These are phyloP conservation scores for Selaginella moellendorffii DNA, from an alignment of 75 land plant species.

Conservation along the genomic window DNA sequence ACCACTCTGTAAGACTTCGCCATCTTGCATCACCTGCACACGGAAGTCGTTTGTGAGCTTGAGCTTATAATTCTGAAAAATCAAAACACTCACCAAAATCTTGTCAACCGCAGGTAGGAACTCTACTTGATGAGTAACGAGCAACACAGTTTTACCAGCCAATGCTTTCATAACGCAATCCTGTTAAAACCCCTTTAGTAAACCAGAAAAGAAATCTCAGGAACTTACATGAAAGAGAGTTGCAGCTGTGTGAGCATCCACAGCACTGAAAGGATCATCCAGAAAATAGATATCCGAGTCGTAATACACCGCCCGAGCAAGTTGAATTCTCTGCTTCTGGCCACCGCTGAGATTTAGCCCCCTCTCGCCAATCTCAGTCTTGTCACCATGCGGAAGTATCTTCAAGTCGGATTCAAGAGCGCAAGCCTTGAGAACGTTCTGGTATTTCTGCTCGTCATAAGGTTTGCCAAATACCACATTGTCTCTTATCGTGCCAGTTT, in stretches of 20 bases:
- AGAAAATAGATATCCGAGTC: conserved; percentile 7
- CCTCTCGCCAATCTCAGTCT: conserved; percentile 5
- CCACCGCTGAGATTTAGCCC: conserved; percentile 3
- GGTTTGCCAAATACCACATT: conserved; percentile 1
- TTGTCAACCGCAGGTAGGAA: conserved; percentile 6
- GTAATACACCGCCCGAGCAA: background rate
- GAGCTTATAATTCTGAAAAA: background rate
- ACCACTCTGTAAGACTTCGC: background rate
- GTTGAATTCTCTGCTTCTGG: conserved; percentile 8
- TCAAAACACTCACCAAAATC: background rate
- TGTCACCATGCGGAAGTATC: background rate
- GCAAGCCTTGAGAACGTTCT: background rate
- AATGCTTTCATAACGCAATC: conserved; percentile 5
- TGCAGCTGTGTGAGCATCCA: conserved; percentile 6
- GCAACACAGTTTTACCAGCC: conserved; percentile 1
- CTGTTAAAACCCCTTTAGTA: background rate
- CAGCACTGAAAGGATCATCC: conserved; percentile 11
- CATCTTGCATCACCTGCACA: conserved; percentile 5
- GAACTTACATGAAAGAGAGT: conserved; percentile 3
- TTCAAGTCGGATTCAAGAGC: background rate
- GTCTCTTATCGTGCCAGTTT: conserved; percentile 2
- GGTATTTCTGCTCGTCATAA: background rate
- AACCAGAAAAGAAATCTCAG: background rate
- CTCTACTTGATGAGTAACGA: conserved; percentile 9
- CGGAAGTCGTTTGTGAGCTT: background rate